Base-by-base conservation (phyloP, 2,329 filamentous ascomycete genomes). In the Sordariomycetes sp. region DNA sequence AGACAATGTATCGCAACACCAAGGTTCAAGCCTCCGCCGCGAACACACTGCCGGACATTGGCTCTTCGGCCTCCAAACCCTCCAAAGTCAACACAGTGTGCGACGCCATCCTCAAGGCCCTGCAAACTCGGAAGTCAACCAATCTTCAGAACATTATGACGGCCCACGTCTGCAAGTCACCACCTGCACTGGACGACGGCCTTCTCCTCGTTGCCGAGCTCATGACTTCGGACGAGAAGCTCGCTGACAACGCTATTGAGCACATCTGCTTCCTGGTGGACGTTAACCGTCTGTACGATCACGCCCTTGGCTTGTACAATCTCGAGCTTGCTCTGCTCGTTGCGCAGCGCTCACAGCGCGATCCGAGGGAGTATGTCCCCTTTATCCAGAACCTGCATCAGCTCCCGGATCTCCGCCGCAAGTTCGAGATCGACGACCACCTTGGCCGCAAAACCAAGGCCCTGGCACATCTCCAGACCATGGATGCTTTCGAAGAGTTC, bases 211-310 rank as follows among this genome's bases (percentile, higher is more conserved):
- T 96, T 21, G 81, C 86, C 4, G 72, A 79, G 35, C 63, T 98
- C 23, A 72, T 78, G 66, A 69, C 72, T 36, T 72, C 81, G 44
- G 75, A 82, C 32, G 66, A 76, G 27, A 72, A 78, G 34, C 69
- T 88, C 44, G 86, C 86, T 1, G 90, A 96, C 45, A 82, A 81
- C 54, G 90, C 90, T 0, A 82, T 95, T 16, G 87, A 95, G 53
- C 92, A 98, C 50, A 95, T 98, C 39, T 96, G 87, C 66, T 98
- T 98, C 67, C 71, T 98, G 27, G 86, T 88, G 1, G 92, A 98
- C 56, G 82, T 93, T 30, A 93, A 95, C 54, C 79, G 79, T 25
- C 73, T 98, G 0, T 98, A 94, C 49, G 86, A 95, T 41, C 80
- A 88, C 39, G 85, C 92, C 0, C 68, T 98, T 3, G 88, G 88